Evolutionary conservation across 805 yeast genomes (phyloP).

Genomic region (Cyberlindnera mrakii): DNA sequence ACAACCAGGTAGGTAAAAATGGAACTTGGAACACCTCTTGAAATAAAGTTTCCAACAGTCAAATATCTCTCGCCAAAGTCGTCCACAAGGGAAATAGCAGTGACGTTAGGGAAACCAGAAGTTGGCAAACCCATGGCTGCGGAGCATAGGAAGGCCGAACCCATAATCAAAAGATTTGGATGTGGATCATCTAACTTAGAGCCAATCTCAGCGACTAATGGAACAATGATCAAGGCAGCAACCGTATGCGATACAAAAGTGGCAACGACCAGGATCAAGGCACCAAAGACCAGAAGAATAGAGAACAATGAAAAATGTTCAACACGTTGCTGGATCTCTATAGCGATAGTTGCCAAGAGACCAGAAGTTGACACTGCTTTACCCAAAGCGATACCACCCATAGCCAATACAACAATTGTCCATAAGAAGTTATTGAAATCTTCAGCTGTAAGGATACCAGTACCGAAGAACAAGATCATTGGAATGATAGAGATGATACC

Average conservation of each 20-base stretch:
- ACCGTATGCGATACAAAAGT: constrained; percentile 97
- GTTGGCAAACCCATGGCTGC: constrained; percentile 98
- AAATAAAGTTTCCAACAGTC: constrained; percentile 79
- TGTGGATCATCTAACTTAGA: constrained; percentile 66
- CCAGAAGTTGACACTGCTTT: constrained; percentile 94
- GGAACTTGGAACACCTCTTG: constrained; percentile 87
- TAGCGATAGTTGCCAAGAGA: constrained; percentile 71
- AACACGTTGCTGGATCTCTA: constrained; percentile 58
- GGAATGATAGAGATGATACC: constrained; percentile 94
- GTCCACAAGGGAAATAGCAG: constrained; percentile 92
- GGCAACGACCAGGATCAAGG: constrained; percentile 76
- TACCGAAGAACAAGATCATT: constrained; percentile 83
- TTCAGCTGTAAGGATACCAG: constrained; percentile 79
- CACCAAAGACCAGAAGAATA: constrained; percentile 73
- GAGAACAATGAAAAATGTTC: constrained; percentile 64
- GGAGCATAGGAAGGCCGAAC: constrained; percentile 66
- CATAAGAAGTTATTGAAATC: constrained; percentile 95
- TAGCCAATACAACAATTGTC: constrained; percentile 92
- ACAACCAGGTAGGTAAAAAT: constrained; percentile 66
- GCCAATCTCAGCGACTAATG: constrained; percentile 89
- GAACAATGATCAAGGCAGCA: constrained; percentile 89
- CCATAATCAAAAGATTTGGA: constrained; percentile 73
- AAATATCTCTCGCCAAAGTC: constrained; percentile 88
- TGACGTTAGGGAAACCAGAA: constrained; percentile 95
- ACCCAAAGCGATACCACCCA: constrained; percentile 97